Conservation (phyloP, 1,284 basidiomycete species). For the Volvariella volvacea region DNA sequence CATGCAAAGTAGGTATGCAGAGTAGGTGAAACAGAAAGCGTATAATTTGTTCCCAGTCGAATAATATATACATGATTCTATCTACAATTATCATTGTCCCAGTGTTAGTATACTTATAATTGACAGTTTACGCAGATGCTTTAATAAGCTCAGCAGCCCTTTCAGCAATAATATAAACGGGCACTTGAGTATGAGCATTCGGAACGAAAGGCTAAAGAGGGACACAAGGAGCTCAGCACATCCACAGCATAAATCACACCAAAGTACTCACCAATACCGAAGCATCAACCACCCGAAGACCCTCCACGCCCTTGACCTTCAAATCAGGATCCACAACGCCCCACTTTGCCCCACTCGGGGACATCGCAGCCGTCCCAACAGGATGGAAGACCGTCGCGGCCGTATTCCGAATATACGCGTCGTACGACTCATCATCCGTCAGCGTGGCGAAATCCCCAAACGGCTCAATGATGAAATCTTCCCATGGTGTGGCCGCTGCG, state of each 20-base stretch:
- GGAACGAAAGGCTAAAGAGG: conserved; percentile 6
- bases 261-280: conserved; percentile 25
- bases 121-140: background rate
- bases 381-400: conserved; percentile 31
- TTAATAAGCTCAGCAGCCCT: conserved; percentile 8
- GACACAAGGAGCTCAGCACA: background rate
- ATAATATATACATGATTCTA: no score
- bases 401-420: conserved; percentile 22
- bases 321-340: conserved; percentile 33
- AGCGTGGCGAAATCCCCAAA: conserved; percentile 14
- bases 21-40: no score
- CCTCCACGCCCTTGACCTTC: conserved; percentile 30
- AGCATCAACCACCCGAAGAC: conserved; percentile 35
- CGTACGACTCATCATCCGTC: conserved; percentile 26
- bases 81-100: no score
- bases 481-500: conserved; percentile 13
- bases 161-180: conserved; percentile 6
- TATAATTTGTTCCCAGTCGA: no score
- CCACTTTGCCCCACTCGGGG: conserved; percentile 12
- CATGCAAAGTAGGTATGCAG: no score
- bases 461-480: conserved; percentile 19
- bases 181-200: conserved; percentile 6
- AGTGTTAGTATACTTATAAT: no score
- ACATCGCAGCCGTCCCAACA: conserved; percentile 23
- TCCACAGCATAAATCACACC: background rate